These are phyloP conservation scores for Dioscorea zingiberensis DNA, from an alignment of 106 monocot species.

Conservation along the genomic window DNA sequence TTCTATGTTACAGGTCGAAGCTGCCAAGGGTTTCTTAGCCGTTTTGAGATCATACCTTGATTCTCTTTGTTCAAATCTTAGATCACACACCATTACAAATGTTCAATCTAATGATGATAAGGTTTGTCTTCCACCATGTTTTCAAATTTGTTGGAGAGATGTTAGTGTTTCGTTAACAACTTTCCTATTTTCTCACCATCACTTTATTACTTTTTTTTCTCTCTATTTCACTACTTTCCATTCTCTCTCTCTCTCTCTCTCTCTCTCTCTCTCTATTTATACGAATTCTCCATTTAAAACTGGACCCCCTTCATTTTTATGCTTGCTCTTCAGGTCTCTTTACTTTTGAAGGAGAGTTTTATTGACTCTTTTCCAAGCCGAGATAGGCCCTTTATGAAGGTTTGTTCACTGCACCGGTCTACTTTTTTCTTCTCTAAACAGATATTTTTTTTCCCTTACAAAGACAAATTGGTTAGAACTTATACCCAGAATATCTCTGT, in stretches of 20 bases:
- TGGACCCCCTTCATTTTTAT: no score
- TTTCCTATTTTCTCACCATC: no score
- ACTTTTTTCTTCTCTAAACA: neutral
- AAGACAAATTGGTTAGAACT: no score
- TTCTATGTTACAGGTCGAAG: slow-evolving; percentile 66
- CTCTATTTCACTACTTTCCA: no score
- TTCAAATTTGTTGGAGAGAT: neutral
- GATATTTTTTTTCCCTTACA: neutral
- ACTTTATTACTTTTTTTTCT: no score
- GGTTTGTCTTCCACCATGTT: slow-evolving; percentile 33
- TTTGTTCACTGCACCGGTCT: slow-evolving; percentile 3
- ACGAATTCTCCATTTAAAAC: no score
- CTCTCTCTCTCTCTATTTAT: no score
- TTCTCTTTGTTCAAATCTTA: slow-evolving; percentile 90
- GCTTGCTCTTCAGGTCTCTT: slow-evolving; percentile 54
- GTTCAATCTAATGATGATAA: slow-evolving; percentile 99
- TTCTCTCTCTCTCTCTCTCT: no score
- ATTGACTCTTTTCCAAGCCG: slow-evolving; percentile 82
- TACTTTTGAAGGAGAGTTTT: slow-evolving; percentile 94
- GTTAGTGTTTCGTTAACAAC: neutral
- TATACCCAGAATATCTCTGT: no score
- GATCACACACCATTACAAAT: slow-evolving; percentile 99
- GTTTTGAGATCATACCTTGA: slow-evolving; percentile 98
- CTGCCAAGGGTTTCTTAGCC: slow-evolving; percentile 95
- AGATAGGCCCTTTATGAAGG: slow-evolving; percentile 95